Evolutionary conservation across 1,139 yeast species (phyloP).

Genomic region (Blastobotrys capitulatus): DNA sequence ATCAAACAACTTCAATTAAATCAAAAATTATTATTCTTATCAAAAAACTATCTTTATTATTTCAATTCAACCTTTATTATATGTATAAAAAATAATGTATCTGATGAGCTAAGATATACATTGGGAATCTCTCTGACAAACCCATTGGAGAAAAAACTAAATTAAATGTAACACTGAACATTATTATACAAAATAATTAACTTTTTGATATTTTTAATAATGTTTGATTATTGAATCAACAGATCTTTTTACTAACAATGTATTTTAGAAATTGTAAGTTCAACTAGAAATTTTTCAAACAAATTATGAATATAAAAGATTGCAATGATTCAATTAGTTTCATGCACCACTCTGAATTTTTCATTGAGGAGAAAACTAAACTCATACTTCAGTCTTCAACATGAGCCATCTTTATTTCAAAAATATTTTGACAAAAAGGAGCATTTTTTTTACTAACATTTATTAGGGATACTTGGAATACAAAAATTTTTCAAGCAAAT

Average conservation of each 20-base stretch:
- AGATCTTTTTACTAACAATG: not conserved
- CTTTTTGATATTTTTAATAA: too few species aligned
- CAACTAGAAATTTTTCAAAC: not conserved
- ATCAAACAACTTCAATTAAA: too few species aligned
- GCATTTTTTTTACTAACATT: too few species aligned
- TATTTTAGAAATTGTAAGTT: not conserved
- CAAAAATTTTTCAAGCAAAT: too few species aligned
- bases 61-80: not conserved
- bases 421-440: too few species aligned
- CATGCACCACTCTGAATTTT: conserved; percentile 34
- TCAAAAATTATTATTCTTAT: too few species aligned
- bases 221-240: too few species aligned
- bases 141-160: conserved; percentile 27
- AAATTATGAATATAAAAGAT: not conserved
- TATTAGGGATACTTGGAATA: too few species aligned
- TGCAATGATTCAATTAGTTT: conserved; percentile 29
- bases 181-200: not conserved
- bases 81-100: too few species aligned
- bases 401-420: conserved; percentile 21
- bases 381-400: conserved; percentile 32
- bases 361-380: conserved; percentile 26
- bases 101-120: conserved; percentile 16
- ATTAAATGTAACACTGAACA: conserved; percentile 27
- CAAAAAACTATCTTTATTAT: too few species aligned
- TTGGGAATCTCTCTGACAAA: conserved; percentile 39